Base-by-base conservation (phyloP, 371 early-diverging fungal species). In the Haplosporangium sp. region DNA sequence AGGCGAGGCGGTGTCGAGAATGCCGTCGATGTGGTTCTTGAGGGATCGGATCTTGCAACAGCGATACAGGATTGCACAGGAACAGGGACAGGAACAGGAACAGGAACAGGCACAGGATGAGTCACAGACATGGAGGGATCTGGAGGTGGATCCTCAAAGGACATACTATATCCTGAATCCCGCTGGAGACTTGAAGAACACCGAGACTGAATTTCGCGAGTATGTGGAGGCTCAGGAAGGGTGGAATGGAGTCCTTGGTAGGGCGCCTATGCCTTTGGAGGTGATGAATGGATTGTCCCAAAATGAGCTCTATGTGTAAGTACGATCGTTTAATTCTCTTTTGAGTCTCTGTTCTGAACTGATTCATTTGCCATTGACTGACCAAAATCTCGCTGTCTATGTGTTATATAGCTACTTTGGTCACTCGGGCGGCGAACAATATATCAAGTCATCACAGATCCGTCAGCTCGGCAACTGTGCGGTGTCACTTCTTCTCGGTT, bases 371-470 rank as follows among this genome's bases (percentile, higher is more conserved):
- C 29, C 36, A 11, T 47, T 50, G 37, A 58, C 23, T 23, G 37
- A n/a, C 20, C n/a, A 60, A 14, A 18, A 13, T 29, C 29, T 29
- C 29, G 4, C 29, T 29, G 29, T 29, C 29, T 29, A 4, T 29
- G 29, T 29, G 29, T 53, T 13, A 9, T 45, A 13, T 66, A 93
- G 93, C 40, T 98, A 99, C 83, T 96, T 99, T 89, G 99, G 99
- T 1, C 99, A 99, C 83, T 97, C 98, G 46, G 95, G 95, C 9
- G 99, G 96, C 0, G 96, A 96, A 72, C 89, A 92, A 52, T 96
- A 96, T 68, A 83, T 97, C 45, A 82, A 87, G 38, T 90, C 92
- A 4, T 79, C 89, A 5, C 84, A 85, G 23, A 83, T 96, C 13
- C 89, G 92, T 21, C 81, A 86, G 47, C 73, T 95, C 8, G 79